A percentile compares a stretch with the other conserved stretches of the same genome.
Conservation (phyloP, 2,329 filamentous ascomycete species). For the Coniosporium uncinatum region DNA sequence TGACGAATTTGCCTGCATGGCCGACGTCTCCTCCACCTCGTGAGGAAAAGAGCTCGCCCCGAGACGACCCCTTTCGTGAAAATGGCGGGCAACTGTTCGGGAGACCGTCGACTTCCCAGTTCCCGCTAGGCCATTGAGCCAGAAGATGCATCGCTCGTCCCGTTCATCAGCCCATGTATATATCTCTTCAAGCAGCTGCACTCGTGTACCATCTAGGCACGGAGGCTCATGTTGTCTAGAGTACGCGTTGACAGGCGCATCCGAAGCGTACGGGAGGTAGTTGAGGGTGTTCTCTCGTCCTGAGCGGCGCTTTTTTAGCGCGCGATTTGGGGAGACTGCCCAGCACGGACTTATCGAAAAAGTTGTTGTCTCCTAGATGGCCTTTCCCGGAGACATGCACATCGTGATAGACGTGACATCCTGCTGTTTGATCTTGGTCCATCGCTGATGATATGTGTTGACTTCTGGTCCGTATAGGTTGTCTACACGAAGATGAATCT, state of each 20-base stretch:
- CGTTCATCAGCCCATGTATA: slow-evolving; percentile 5
- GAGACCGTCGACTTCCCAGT: slow-evolving; percentile 7
- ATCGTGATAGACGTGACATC: no score
- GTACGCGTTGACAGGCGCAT: slow-evolving; percentile 8
- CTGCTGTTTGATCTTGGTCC: no score
- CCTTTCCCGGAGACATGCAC: no score
- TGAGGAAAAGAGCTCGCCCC: slow-evolving; percentile 6
- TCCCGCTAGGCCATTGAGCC: slow-evolving; percentile 5
- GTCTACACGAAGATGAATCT: no score
- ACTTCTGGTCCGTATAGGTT: no score
- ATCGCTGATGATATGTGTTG: no score
- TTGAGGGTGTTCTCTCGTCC: no score
- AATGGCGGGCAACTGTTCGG: slow-evolving; percentile 3
- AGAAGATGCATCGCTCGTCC: slow-evolving; percentile 5
- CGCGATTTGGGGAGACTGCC: no score
- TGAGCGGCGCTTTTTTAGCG: no score
- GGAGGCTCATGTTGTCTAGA: slow-evolving; percentile 11
- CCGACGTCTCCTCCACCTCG: slow-evolving; percentile 9
- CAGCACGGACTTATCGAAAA: no score
- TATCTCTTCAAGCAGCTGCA: slow-evolving; percentile 13
- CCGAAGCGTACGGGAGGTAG: slow-evolving; percentile 1
- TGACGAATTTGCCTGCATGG: slow-evolving; percentile 3
- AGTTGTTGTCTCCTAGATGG: no score
- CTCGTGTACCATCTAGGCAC: slow-evolving; percentile 14
- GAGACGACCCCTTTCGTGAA: neutral